Evolutionary conservation across 345 rosid genomes (phyloP), one percentile per base, ranked within the genome.

Genomic region (Fremontodendron californicum): DNA sequence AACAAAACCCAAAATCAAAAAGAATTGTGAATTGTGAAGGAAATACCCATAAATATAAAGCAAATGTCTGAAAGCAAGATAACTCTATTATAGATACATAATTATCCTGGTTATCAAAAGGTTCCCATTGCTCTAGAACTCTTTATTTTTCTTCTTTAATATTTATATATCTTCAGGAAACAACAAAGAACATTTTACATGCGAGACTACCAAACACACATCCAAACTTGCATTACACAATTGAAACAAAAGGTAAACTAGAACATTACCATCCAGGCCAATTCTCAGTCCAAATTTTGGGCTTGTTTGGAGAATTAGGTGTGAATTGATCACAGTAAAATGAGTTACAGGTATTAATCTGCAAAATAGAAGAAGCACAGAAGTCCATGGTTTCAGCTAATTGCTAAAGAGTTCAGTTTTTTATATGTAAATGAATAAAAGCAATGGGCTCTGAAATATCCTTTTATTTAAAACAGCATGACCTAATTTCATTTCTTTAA

Each of bases 241-340:
- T 60, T 75, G 42, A 61, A 75, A 33, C 54, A 19, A 66, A 55
- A 57, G 2, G 9, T 21, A 13, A 71, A 80, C 52, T 39, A 74
- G 23, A 82, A 65, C 8, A 67, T 85, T 91, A 95, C 99, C 98
- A 95, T 89, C 98, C 97, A 84, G 99, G 97, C 99, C 99, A 95
- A 77, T 95, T 92, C 88, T 95, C 98, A 52, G 99, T 95, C 98
- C 99, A 95, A 29, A 95, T 88, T 78, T 92, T 95, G 19, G 99
- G 99, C 83, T 89, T 93, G 87, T 86, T 88, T 0, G 94, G 91
- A 74, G 85, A 83, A 79, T 87, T 91, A 46, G 98, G 98, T 75
- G 79, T 86, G 82, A 90, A 93, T 48, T 89, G 85, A 79, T 92
- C 98, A 71, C 98, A 93, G 84, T 92, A 93, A 75, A 95, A 93